Evolutionary conservation across 2,329 filamentous ascomycete species (phyloP), one percentile per base, ranked within the genome.

Genomic region (Colletotrichum brevisporum): DNA sequence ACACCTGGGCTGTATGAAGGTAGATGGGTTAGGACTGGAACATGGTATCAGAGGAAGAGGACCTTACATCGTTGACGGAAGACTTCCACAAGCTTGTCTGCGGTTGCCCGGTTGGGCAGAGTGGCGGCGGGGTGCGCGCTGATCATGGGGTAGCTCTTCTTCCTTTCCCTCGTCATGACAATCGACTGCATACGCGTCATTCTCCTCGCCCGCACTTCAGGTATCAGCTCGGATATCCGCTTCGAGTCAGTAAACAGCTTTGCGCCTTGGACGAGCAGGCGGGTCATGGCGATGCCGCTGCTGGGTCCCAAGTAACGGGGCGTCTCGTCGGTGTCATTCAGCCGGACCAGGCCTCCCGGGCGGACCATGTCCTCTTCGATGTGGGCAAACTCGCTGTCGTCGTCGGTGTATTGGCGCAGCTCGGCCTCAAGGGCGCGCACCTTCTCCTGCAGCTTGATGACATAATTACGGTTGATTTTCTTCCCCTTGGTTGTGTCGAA

Each of bases 201-300:
- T 61, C 84, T 89, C 82, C 82, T 90, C 77, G 79, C 89, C 79
- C 82, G 90, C 77, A 88, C 83, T 63, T 95, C 92, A 4, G 95
- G 94, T 39, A 98, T 93, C 57, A 98, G 90, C 74, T 98, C 94
- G 67, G 94, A 94, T 78, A 98, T 98, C 73, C 92, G 94, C 79
- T 94, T 93, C 5, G 94, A 92, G 75, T 96, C 92, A 27, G 94
- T 97, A 76, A 95, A 97, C 71, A 94, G 92, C 82, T 97, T 98
- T 61, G 95, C 95, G 80, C 97, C 90, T 78, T 98, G 95, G 92
- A 99, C 98, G 12, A 99, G 91, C 73, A 98, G 86, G 36, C 95
- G 90, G 13, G 95, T 97, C 84, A 98, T 97, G 76, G 94, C 94
- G 75, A 98, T 97, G 69, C 95, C 96, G 78, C 95, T 98, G 56